These are phyloP conservation scores for Comarum palustre DNA, from an alignment of 306 rosid species.

Conservation along the genomic window DNA sequence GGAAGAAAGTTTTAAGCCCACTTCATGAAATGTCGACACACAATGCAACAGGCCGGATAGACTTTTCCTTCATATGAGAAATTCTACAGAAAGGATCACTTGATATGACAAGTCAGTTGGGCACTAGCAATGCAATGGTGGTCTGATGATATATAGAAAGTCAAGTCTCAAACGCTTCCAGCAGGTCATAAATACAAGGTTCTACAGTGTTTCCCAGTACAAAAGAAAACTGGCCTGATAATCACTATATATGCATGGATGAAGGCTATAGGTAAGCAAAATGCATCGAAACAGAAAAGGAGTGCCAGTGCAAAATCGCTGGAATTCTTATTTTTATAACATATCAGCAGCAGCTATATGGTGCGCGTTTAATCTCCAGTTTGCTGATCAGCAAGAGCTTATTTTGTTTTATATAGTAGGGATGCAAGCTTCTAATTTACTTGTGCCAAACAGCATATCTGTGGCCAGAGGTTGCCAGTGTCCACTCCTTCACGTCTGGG, in stretches of 20 bases:
- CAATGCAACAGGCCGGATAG: neutral
- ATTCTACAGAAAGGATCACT: constrained; percentile 5
- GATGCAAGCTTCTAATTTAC: constrained; percentile 10
- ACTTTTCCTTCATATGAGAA: neutral
- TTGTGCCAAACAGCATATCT: constrained; percentile 86
- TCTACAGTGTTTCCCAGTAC: neutral
- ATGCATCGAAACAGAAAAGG: neutral
- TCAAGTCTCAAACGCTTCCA: neutral
- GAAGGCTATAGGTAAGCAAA: neutral
- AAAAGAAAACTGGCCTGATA: neutral
- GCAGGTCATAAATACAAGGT: constrained; percentile 1
- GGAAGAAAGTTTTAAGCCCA: neutral
- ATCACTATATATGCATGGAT: neutral
- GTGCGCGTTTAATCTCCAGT: neutral
- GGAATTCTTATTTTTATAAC: neutral
- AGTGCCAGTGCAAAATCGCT: neutral
- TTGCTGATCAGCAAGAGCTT: neutral
- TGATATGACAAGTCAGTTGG: neutral
- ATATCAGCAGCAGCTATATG: neutral
- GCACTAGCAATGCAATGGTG: neutral
- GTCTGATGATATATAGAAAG: neutral
- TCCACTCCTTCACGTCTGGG: constrained; percentile 76
- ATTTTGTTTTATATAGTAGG: neutral
- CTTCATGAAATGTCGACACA: neutral
- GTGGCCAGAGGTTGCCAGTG: constrained; percentile 63